These are phyloP conservation scores for Knoxdaviesia capensis DNA, from an alignment of 2,329 filamentous ascomycete species.

Conservation along the genomic window DNA sequence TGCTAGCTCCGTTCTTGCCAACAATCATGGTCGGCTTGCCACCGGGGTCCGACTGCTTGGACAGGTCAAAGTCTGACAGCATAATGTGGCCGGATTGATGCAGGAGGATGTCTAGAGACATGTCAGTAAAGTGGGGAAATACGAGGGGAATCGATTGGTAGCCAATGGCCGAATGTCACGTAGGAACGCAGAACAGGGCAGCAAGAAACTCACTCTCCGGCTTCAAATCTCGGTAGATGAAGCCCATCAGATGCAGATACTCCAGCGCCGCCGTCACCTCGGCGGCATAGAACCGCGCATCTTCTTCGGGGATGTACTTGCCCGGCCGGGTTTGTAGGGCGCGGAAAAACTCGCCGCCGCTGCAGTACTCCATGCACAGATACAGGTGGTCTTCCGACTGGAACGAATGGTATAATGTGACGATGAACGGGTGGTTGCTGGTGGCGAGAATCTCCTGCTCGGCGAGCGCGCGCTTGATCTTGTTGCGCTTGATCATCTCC, in stretches of 20 bases:
- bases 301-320: slow-evolving; percentile 93
- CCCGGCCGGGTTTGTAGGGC: slow-evolving; percentile 89
- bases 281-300: slow-evolving; percentile 89
- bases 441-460: slow-evolving; percentile 97
- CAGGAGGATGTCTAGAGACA: slow-evolving; percentile 61
- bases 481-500: slow-evolving; percentile 99
- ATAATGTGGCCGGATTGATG: slow-evolving; percentile 99
- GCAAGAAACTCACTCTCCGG: slow-evolving; percentile 63
- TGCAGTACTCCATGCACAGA: slow-evolving; percentile 99
- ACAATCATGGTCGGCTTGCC: slow-evolving; percentile 97
- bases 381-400: slow-evolving; percentile 98
- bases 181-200: not conserved
- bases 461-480: slow-evolving; percentile 94
- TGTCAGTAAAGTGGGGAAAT: slow-evolving; percentile 2
- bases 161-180: not conserved
- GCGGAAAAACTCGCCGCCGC: slow-evolving; percentile 93
- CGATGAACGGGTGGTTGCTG: slow-evolving; percentile 97
- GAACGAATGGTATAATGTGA: slow-evolving; percentile 96
- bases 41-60: slow-evolving; percentile 89
- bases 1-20: slow-evolving; percentile 70
- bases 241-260: slow-evolving; percentile 96
- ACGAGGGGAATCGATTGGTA: no score
- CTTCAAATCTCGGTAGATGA: slow-evolving; percentile 96
- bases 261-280: slow-evolving; percentile 93
- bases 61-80: slow-evolving; percentile 96